Evolutionary conservation across 768 basidiomycete species (phyloP), one percentile per base, ranked within the genome.

Genomic region (Boletus vermiculosoides): DNA sequence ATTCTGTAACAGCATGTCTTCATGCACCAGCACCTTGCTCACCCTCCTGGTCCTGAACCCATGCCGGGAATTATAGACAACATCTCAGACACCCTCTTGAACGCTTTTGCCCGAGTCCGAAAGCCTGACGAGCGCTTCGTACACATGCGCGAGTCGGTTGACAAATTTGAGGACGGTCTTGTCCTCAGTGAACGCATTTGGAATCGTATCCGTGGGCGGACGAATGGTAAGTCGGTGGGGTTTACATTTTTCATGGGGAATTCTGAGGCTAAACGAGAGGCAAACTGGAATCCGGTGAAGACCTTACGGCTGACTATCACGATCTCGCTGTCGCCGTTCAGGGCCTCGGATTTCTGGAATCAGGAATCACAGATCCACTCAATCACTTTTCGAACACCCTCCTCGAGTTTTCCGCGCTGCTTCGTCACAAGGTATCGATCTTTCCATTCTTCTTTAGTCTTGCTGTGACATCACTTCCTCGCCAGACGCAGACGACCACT

Each of bases 111-210:
- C 25, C 88, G 90, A 45, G 92, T 98, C 20, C 88, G 94, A 59
- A 99, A 99, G 72, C 96, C 97, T 0, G 97, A 99, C 67, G 94
- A 95, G 63, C 85, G 97, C 34, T 99, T 99, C 71, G 77, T 98
- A 23, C 77, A 84, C 45, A 96, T 99, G 89, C 83, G 92, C 31
- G 93, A 96, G 70, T 80, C 80, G 46, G 88, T 98, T 23, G 95
- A 98, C 75, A 91, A 94, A 73, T 98, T 96, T 62, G 97, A 99
- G 70, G 97, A 98, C 54, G 93, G 94, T n/a, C 75, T 98, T 39
- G 76, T 78, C 4, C 74, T 84, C 10, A 85, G 91, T 16, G 97
- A 98, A 61, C 81, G 94, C 18, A 75, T 94, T 28, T 94, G 88
- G 75, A 86, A 74, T 50, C 83, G 94, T 40, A 79, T 88, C 36